Conservation (phyloP, 805 yeast genomes). For the Lipomyces anomalus region DNA sequence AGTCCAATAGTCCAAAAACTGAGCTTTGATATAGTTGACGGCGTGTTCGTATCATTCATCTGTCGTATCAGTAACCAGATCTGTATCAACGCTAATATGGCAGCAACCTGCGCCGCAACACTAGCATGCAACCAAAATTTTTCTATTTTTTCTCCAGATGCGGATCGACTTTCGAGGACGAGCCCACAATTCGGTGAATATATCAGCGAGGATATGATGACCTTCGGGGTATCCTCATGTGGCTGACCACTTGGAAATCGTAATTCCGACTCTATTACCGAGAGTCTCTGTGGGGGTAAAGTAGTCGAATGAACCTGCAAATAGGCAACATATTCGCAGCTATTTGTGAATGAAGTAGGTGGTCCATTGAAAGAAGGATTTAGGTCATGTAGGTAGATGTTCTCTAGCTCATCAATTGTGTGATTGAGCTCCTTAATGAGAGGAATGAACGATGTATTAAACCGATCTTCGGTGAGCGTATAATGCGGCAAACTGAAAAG, state of each 20-base stretch:
- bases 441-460: conserved; percentile 54
- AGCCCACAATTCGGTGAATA: conserved; percentile 91
- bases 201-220: conserved; percentile 53
- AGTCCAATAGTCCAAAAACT: conserved; percentile 64
- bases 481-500: conserved; percentile 35
- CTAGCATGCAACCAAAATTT: conserved; percentile 36
- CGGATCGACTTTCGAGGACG: conserved; percentile 37
- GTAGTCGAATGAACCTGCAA: conserved; percentile 64
- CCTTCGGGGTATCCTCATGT: conserved; percentile 49
- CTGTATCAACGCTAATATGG: conserved; percentile 46
- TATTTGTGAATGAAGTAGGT: conserved; percentile 31
- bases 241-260: conserved; percentile 75
- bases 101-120: conserved; percentile 33
- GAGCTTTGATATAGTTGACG: conserved; percentile 69
- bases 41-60: conserved; percentile 66
- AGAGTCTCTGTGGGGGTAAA: conserved; percentile 47
- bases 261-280: conserved; percentile 66
- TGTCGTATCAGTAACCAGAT: conserved; percentile 58
- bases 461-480: conserved; percentile 56
- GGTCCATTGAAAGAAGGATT: conserved; percentile 31
- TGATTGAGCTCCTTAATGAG: conserved; percentile 48
- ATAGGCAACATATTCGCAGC: conserved; percentile 67
- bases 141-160: conserved; percentile 56
- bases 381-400: conserved; percentile 30
- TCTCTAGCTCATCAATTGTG: conserved; percentile 41